Base-by-base conservation (phyloP, 2,329 filamentous ascomycete genomes). In the Harringtonia aguacate region DNA sequence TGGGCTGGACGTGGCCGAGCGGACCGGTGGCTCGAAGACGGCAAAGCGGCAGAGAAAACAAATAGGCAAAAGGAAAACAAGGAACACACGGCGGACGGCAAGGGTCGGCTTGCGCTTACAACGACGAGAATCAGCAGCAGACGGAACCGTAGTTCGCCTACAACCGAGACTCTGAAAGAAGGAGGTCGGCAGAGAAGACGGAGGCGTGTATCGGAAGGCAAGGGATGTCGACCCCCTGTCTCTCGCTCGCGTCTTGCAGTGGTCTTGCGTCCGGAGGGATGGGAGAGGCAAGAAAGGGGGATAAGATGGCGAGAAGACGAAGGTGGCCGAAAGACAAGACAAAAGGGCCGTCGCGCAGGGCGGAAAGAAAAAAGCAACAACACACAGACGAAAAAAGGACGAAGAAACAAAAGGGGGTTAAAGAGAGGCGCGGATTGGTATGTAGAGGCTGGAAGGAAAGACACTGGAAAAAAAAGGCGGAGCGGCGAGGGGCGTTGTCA, bases 91-190 rank as follows among this genome's bases (percentile, higher is more conserved):
- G n/a, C n/a, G n/a, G n/a, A 14, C 18, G 14, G 13, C 7, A 28
- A n/a, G 28, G 21, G 28, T 24, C 8, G 22, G 20, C 18, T 6
- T n/a, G 18, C 14, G 35, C 49, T 36, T 45, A 52, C 50, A 46
- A 44, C 41, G 21, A 40, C 35, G 50, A 52, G 48, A 50, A 44
- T 49, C 48, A 52, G 46, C 38, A 22, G 40, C 50, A 52, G 45
- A 47, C 50, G 50, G 49, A 44, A 39, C n/a, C 24, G 17, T 42
- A 18, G 24, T 46, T 48, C 48, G 48, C 40, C 50, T 50, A 45
- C 42, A 46, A 39, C 48, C 45, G 36, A 48, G 42, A 45, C 50
- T 52, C 48, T 44, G 22, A 21, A 46, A 20, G 13, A 22, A 41
- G 24, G 29, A 31, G 21, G 24, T 18, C 17, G 13, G 22, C 35